Conservation (phyloP, 169 alveolate species). For the Amoebophrya sp. region DNA sequence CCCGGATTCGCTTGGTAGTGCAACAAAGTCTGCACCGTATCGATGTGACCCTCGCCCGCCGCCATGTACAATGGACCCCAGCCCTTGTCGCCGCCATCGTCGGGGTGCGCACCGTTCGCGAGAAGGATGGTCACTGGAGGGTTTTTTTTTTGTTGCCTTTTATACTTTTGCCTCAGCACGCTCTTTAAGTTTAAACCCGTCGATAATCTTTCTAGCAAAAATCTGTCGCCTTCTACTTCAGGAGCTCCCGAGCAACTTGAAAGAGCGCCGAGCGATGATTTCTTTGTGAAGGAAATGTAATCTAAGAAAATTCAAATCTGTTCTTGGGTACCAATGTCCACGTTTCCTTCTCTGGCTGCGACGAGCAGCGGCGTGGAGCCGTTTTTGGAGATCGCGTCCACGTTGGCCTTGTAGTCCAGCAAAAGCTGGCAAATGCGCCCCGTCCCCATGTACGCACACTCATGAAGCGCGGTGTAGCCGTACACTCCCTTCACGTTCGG, state of each 20-base stretch:
- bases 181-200: too few relatives aligned
- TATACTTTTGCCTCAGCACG: too few relatives aligned
- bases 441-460: background rate
- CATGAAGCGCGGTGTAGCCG: conserved; percentile 11
- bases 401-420: background rate
- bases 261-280: background rate
- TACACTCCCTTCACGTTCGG: background rate
- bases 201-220: background rate
- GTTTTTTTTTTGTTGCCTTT: too few relatives aligned
- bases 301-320: background rate
- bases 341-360: background rate
- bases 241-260: too few relatives aligned
- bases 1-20: too few relatives aligned
- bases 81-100: conserved; percentile 16
- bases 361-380: conserved; percentile 8
- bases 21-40: too few relatives aligned
- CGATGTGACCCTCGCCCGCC: background rate
- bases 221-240: background rate
- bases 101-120: conserved; percentile 2
- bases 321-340: background rate
- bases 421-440: background rate
- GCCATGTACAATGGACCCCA: conserved; percentile 5
- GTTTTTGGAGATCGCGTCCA: conserved; percentile 2
- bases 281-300: too few relatives aligned
- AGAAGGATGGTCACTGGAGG: background rate